Percentiles rank a stretch among this genome's conserved stretches.
Evolutionary conservation across 306 rosid genomes (phyloP).

Genomic region (Castanea sativa): DNA sequence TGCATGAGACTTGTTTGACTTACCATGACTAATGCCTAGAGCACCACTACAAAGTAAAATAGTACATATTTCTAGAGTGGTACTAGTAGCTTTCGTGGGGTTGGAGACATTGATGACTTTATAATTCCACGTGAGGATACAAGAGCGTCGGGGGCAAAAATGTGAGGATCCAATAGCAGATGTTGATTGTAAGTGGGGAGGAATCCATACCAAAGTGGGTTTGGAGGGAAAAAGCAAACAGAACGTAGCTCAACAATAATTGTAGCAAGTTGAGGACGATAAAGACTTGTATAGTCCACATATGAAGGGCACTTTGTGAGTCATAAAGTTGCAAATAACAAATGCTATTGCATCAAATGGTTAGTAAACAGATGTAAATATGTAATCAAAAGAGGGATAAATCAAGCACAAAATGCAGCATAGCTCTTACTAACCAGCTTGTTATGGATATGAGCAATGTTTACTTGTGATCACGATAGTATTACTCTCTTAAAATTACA

Average conservation of each 20-base stretch:
- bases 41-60: neutral
- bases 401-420: neutral
- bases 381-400: neutral
- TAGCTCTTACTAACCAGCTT: constrained; percentile 8
- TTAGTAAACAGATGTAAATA: neutral
- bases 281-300: neutral
- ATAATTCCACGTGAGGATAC: neutral
- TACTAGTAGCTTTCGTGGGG: neutral
- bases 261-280: constrained; percentile 2
- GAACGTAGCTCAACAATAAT: neutral
- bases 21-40: neutral
- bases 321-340: neutral
- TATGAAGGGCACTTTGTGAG: neutral
- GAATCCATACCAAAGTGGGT: neutral
- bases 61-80: neutral
- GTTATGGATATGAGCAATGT: constrained; percentile 7
- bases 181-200: constrained; percentile 10
- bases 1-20: neutral
- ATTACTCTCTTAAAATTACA: constrained; percentile 26
- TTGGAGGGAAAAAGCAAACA: constrained; percentile 1
- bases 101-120: neutral
- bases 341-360: neutral
- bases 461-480: constrained; percentile 2
- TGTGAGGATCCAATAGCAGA: constrained; percentile 7
- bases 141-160: neutral